Conservation (phyloP, 148 eudicot species). For the Chenopodium album region DNA sequence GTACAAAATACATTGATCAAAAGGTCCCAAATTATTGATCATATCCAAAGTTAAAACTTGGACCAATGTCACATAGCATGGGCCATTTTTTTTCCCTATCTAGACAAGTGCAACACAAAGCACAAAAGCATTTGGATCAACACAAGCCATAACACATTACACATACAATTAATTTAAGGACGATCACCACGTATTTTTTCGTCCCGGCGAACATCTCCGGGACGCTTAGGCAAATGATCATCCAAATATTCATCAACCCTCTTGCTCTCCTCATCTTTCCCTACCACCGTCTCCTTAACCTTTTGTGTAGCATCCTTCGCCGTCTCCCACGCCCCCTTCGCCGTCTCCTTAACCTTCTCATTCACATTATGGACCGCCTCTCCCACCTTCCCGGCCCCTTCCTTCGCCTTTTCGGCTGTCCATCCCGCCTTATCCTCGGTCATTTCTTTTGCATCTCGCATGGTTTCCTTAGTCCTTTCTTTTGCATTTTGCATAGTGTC, state of each 20-base stretch:
- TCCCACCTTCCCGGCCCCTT: conserved; percentile 24
- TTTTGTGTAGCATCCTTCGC: conserved; percentile 56
- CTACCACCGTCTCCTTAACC: conserved; percentile 76
- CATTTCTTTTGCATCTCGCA: conserved; percentile 20
- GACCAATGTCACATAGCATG: background rate
- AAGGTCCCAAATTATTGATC: too few relatives aligned
- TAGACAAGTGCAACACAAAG: background rate
- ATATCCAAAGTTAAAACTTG: too few relatives aligned
- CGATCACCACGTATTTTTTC: conserved; percentile 9
- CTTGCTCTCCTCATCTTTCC: conserved; percentile 45
- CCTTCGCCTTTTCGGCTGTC: conserved; percentile 22
- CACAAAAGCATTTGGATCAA: background rate
- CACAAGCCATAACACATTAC: background rate
- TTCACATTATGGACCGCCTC: conserved; percentile 22
- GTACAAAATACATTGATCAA: too few relatives aligned
- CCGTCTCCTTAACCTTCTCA: conserved; percentile 38
- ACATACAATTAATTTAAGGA: background rate
- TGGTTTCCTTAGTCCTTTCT: conserved; percentile 22
- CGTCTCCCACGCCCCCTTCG: conserved; percentile 26
- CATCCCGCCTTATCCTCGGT: conserved; percentile 28
- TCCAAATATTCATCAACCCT: conserved; percentile 41
- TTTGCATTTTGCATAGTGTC: conserved; percentile 27
- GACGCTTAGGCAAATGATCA: conserved; percentile 44
- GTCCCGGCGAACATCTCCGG: conserved; percentile 20
- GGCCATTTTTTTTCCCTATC: background rate